Evolutionary conservation across 352 stramenopile genomes (phyloP), one percentile per base, ranked within the genome.

Genomic region (Phytophthora crassamura): DNA sequence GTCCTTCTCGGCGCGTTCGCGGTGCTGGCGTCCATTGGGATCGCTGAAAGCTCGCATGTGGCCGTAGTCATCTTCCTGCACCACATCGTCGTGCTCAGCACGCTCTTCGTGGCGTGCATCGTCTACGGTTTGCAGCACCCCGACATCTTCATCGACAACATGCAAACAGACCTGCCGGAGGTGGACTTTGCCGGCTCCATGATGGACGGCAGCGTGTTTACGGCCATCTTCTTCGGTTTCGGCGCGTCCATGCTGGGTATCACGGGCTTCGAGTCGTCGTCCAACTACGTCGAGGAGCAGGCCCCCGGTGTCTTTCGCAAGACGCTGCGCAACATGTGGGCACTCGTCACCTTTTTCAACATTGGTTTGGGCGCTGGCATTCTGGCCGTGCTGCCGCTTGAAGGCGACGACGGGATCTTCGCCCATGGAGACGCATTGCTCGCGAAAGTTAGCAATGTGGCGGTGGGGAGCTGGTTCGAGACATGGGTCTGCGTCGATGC

Each of bases 221-320:
- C 77, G 11, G 62, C 81, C 9, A 67, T 90, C 30, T 90, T 90
- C 67, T 94, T 95, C 56, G 87, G 87, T 35, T 89, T 84, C 49
- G 75, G 65, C 30, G 80, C 80, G 5, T 81, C 90, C 1, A 93
- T 97, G 82, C 75, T 97, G 7, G 91, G 90, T 53, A 91, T 97
- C 51, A 93, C 80, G 3, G 90, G 90, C 15, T 97, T 97, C 47
- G 91, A 97, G 72, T 91, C 75, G 1, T 93, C 81, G 32, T 81
- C 86, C 9, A 86, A 97, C 47, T 97, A 94, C 63, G 86, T 97
- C 1, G 88, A 97, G 60, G 87, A 95, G 56, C 88, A 97, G 49
- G 58, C 64, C 11, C 74, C 80, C 0, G 86, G 89, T 25, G 88
- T 96, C 32, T 97, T 97, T 45, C 71, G 74, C 56, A 80, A 83